Evolutionary conservation across 2,329 filamentous ascomycete genomes (phyloP), one percentile per base, ranked within the genome.

Genomic region (Colletotrichum sp.): DNA sequence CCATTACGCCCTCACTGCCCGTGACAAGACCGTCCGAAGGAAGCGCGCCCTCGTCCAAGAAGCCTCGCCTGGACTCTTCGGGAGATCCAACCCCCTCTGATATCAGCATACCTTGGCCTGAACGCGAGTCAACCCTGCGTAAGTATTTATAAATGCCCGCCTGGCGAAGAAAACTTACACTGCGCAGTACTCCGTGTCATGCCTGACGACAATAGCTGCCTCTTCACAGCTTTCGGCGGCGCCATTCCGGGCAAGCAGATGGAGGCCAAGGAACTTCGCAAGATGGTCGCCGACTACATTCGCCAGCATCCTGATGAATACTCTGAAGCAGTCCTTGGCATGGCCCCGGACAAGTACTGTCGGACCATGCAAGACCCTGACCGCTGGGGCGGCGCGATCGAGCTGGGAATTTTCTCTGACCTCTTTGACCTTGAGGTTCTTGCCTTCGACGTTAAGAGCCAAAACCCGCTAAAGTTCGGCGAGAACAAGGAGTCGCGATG

Each of bases 171-270:
- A 34, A 82, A 83, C 24, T 78, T 70, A 84, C 61, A 87, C 2
- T 82, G 90, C 21, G 8, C 57, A 91, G 93, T 97, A 11, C 89
- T 98, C 21, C 93, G 96, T 16, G 94, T 98, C 65, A 98, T 98
- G 96, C 95, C 96, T 6, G 96, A 98, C 80, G 96, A 98, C 83
- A 98, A 98, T 83, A 95, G 93, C 72, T 98, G 96, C 84, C 92
- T 98, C 79, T 98, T 98, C 83, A 94, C 95, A 33, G 96, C 96
- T 0, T 92, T 98, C 61, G 94, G 94, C 18, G 93, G 93, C 68
- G 94, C 94, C 5, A 88, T 98, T n/a, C 90, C 95, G 63, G 70
- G 70, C 59, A 89, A 85, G 31, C 82, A 85, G 21, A 83, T 87
- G 63, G 82, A 84, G n/a, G 84, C 84, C 8, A 80, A 83, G 11